Base-by-base conservation (phyloP, 345 rosid genomes). In the Sonneratia alba region DNA sequence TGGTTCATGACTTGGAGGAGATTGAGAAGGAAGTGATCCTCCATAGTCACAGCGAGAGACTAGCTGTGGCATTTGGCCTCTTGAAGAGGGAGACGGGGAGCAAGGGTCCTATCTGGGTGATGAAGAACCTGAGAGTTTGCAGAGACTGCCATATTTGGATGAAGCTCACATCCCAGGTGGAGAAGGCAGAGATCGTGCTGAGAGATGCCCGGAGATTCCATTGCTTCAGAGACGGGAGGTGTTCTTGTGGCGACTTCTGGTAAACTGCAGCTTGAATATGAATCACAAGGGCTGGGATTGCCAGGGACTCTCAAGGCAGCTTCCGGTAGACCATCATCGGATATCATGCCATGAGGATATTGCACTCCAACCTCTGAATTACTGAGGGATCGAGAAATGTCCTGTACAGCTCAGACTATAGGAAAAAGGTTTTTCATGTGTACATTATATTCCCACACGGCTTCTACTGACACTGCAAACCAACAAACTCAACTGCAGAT, bases 131-230 rank as follows among this genome's bases (percentile, higher is more conserved):
- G 63, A 57, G 63, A 57, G 63, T 57, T 57, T 57, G 63, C 63
- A 57, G 63, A n/a, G 63, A 57, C 63, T 57, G 63, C 63, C 32
- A 57, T 22, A 22, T 7, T 32, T 57, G 63, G 63, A 57, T 57
- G 63, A 57, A 57, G 63, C n/a, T 57, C 63, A 57, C 63, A 22
- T 57, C 63, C n/a, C 63, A n/a, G 63, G 63, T 57, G 63, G 63
- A 57, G 63, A 57, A 57, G 9, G 63, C 12, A 0, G 63, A 57
- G 63, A 57, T n/a, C 10, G 12, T 57, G 63, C 32, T n/a, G 32
- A 57, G 63, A 57, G 63, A 57, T 22, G n/a, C 63, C n/a, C 63
- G 63, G 63, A n/a, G 63, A 57, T 57, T 57, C 63, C 63, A 57
- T 57, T 57, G 63, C 12, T 57, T 57, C 32, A n/a, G 12, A 7